A percentile compares a stretch with the other conserved stretches of the same genome.
phyloP scores from a whole-genome alignment of 2,329 filamentous ascomycete species.

The Alternaria gansuensis region DNA sequence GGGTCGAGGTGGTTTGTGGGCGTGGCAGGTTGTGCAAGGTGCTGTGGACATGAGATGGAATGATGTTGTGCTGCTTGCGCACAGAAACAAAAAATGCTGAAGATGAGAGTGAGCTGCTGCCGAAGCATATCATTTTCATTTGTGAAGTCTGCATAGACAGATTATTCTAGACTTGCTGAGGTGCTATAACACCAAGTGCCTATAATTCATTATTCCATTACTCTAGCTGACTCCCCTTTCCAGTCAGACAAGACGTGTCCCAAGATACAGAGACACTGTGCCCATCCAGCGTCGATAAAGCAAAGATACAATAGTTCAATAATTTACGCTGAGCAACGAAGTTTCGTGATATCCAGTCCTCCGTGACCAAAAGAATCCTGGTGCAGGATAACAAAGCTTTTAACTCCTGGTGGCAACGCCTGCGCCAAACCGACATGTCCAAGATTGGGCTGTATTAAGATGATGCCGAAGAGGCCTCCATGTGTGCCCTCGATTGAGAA shows the following conservation, averaged over 20 bases:
- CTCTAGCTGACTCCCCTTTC: conserved; percentile 5
- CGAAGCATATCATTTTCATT: conserved; percentile 8
- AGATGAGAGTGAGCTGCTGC: neutral
- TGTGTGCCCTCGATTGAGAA: conserved; percentile 2
- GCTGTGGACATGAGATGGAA: neutral
- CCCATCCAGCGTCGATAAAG: conserved; percentile 1
- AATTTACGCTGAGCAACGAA: neutral
- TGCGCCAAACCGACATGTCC: conserved; percentile 13
- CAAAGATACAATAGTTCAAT: neutral
- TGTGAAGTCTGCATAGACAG: conserved; percentile 5
- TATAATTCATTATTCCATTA: conserved; percentile 10
- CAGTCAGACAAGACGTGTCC: conserved; percentile 8
- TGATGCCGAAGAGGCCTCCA: conserved; percentile 14
- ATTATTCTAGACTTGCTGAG: conserved; percentile 2
- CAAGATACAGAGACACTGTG: conserved; percentile 2
- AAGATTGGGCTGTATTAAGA: conserved; percentile 17
- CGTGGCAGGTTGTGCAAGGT: neutral
- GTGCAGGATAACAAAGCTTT: conserved; percentile 14
- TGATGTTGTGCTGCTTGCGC: neutral
- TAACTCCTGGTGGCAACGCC: conserved; percentile 17
- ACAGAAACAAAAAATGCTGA: neutral
- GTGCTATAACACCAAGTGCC: conserved; percentile 3
- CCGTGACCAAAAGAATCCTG: conserved; percentile 2
- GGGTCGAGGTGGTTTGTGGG: neutral
- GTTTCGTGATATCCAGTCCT: conserved; percentile 13